A percentile compares a stretch with the other conserved stretches of the same genome.
These are phyloP conservation scores for Xylaria palmicola DNA, from an alignment of 495 filamentous ascomycete genomes.

Conservation along the genomic window DNA sequence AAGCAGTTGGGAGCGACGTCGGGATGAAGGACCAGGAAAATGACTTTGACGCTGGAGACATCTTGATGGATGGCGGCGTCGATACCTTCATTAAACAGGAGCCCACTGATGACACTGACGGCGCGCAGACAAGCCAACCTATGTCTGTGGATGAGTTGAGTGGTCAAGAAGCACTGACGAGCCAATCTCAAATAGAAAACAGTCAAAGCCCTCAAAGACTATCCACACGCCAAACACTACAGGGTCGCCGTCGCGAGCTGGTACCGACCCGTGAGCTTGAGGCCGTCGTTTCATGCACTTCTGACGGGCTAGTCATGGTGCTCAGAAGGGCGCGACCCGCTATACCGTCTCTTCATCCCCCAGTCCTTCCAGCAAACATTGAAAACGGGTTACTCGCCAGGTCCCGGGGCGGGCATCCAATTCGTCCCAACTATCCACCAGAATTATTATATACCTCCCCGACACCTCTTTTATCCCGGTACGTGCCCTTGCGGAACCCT, in stretches of 20 bases:
- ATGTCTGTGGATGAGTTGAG: neutral
- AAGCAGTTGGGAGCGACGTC: conserved; percentile 31
- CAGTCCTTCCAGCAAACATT: conserved; percentile 48
- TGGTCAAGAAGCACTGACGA: neutral
- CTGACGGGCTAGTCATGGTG: conserved; percentile 83
- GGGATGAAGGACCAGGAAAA: conserved; percentile 33
- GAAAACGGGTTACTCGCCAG: conserved; percentile 74
- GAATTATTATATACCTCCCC: conserved; percentile 43
- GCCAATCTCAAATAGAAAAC: neutral
- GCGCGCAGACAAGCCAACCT: neutral
- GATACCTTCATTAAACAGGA: conserved; percentile 21
- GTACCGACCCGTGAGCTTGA: conserved; percentile 64
- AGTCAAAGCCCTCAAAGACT: conserved; percentile 2
- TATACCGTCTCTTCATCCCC: conserved; percentile 56
- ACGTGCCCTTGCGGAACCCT: conserved; percentile 44
- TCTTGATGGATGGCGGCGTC: conserved; percentile 25
- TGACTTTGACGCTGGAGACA: conserved; percentile 35
- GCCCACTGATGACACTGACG: neutral
- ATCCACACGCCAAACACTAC: neutral
- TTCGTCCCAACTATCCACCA: conserved; percentile 42
- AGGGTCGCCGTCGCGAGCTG: conserved; percentile 17
- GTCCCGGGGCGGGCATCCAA: conserved; percentile 69
- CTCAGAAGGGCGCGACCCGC: conserved; percentile 72
- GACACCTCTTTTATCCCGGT: conserved; percentile 41
- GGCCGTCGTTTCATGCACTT: conserved; percentile 87